These are phyloP conservation scores for Raffaelea albimanens DNA, from an alignment of 2,329 filamentous ascomycete genomes.

Conservation along the genomic window DNA sequence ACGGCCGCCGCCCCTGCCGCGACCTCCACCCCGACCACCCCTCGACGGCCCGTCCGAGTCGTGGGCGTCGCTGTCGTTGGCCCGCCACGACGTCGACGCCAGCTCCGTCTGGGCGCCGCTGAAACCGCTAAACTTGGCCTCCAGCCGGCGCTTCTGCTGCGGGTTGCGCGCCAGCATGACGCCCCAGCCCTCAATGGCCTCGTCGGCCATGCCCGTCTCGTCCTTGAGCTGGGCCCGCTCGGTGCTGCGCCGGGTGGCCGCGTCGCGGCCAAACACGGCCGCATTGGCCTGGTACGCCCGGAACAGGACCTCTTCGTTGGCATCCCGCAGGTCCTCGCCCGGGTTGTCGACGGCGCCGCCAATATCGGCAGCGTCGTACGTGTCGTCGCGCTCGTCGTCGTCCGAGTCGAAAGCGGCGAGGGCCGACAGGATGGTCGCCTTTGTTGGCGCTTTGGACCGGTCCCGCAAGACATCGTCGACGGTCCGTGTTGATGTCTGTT, in stretches of 20 bases:
- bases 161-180: slow-evolving; percentile 73
- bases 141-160: slow-evolving; percentile 56
- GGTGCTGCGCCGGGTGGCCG: slow-evolving; percentile 56
- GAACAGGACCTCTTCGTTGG: slow-evolving; percentile 65
- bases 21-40: slow-evolving; percentile 21
- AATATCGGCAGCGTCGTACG: slow-evolving; percentile 86
- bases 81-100: slow-evolving; percentile 55
- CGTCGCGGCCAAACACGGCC: slow-evolving; percentile 61
- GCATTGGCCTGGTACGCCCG: slow-evolving; percentile 57
- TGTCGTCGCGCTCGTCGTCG: slow-evolving; percentile 94
- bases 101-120: slow-evolving; percentile 57
- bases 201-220: slow-evolving; percentile 83
- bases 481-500: slow-evolving; percentile 50
- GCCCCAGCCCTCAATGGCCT: slow-evolving; percentile 89
- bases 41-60: slow-evolving; percentile 29
- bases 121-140: slow-evolving; percentile 59
- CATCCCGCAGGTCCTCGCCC: slow-evolving; percentile 35
- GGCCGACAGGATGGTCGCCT: slow-evolving; percentile 80
- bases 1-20: slow-evolving; percentile 34
- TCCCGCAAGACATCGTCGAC: slow-evolving; percentile 66
- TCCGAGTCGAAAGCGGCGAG: slow-evolving; percentile 85
- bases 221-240: slow-evolving; percentile 55
- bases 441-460: slow-evolving; percentile 56
- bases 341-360: slow-evolving; percentile 77
- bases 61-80: slow-evolving; percentile 45